Evolutionary conservation across 495 filamentous ascomycete species (phyloP), one percentile per base, ranked within the genome.

Genomic region (Elasticomyces elasticus): DNA sequence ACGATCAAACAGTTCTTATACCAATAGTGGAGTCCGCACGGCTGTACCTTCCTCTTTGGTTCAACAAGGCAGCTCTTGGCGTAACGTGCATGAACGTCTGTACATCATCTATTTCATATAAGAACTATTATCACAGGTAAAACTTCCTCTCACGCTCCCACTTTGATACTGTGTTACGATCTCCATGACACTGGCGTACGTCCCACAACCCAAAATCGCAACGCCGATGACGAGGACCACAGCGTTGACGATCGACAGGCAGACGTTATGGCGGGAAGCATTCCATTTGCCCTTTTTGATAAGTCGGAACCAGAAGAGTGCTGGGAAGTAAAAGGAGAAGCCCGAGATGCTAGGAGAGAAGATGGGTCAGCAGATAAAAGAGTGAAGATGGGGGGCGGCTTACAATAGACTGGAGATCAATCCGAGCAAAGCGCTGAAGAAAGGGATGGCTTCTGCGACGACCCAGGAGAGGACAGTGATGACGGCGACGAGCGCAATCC

Each of bases 251-350:
- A 63, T 57, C 27, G 56, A 60, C 25, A 52, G 20, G n/a, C n/a
- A n/a, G n/a, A 58, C 31, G 37, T 66, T 66, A 60, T 66, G 59
- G 37, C 33, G 51, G 1, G 67, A 70, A 1, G 45, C 66, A 56
- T 67, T 56, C 52, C 73, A 75, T 31, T 70, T 68, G 24, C 71
- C 71, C 54, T 2, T 56, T 54, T 53, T 74, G 69, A 51, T 68
- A 66, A 64, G 38, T 43, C 70, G 64, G 30, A 77, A 47, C 75
- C 74, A 77, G 24, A 76, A 55, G 61, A 67, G 67, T 0, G 68
- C 71, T 0, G 72, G 74, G 35, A 76, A 64, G 35, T 58, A 64
- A 35, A 75, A 71, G 10, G 60, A 55, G 43, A 61, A 54, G n/a
- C 51, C 51, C 9, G 28, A 15, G 37, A 59, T 40, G 49, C 54